Base-by-base conservation (phyloP, 352 stramenopile genomes). In the Phytophthora idaei region DNA sequence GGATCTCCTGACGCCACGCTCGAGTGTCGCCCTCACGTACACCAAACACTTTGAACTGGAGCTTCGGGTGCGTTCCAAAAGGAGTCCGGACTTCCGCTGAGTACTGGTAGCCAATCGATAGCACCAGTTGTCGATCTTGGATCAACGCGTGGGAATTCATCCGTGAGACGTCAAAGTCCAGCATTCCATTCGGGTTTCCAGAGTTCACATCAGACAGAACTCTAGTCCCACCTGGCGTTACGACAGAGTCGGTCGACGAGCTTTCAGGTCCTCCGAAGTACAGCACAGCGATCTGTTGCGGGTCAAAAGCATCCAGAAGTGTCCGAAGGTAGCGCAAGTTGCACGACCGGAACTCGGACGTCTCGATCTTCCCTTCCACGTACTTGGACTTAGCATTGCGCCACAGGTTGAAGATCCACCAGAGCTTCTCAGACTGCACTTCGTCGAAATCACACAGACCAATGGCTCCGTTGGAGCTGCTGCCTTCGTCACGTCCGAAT, bases 341-440 rank as follows among this genome's bases (percentile, higher is more conserved):
- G 32, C 77, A 76, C 31, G 85, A 81, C 14, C 83, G 77, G 44
- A 92, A 90, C 21, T 82, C 76, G 0, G 78, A 80, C 31, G 85
- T 80, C 39, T 93, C 86, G 21, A 87, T 77, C 53, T 94, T 94
- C 21, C 86, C 81, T 6, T 74, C 83, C 8, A 83, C 76, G 63
- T 91, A 94, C 64, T 90, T 92, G 10, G 68, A 61, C 45, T 90
- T 90, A 1, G 77, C 76, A 41, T 85, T 74, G 10, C 69, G 72
- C 84, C 84, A 94, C 31, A 79, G 32, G 36, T 92, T 93, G 41
- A 94, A 94, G 14, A 94, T 89, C 82, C 83, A 93, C 83, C 86
- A 93, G 15, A 94, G 61, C 37, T 80, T 83, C 64, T 92, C 86
- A 2, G 83, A 92, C 61, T 93, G 86, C n/a, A 87, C 78, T 61